Evolutionary conservation across 805 yeast genomes (phyloP), one percentile per base, ranked within the genome.

Genomic region (Yarrowia hollandica): DNA sequence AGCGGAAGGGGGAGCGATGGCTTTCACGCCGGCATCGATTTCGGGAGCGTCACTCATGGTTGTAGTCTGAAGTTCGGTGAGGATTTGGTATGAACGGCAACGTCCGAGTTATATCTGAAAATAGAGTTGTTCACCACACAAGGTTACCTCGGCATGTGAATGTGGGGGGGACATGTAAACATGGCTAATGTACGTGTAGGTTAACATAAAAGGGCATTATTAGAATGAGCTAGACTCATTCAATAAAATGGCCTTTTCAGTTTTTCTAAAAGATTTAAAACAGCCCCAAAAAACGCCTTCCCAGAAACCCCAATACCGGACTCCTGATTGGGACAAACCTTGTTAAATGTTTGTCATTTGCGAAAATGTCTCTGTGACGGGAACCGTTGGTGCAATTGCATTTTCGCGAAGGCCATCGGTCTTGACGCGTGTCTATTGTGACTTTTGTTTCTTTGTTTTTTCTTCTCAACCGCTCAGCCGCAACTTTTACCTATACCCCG

Each of bases 31-130:
- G 23, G 44, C 18, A 35, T 52, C 58, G 44, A 52, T 35, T 52
- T 52, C 58, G 44, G 58, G 58, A 35, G 58, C 58, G 58, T 52
- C 58, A 18, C 44, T 35, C 58, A 52, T 52, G n/a, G n/a, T n/a
- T n/a, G n/a, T n/a, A n/a, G n/a, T 35, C 33, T 52, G 56, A 14
- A 5, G 11, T 16, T 42, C 18, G n/a, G 11, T 16, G 34, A 4
- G 2, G 46, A n/a, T n/a, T 9, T 2, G 9, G 23, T 16, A 12
- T 34, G 28, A 16, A 31, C n/a, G 54, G 54, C 48, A 41, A 41
- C 33, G 48, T 41, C 48, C 33, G 48, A 14, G 48, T 41, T 41
- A 18, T 41, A 41, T 15, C 26, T 7, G 48, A 12, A 33, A 14
- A 10, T 41, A 41, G 48, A 41, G 48, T 41, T 41, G 48, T 39